These are phyloP conservation scores for Arbutus unedo DNA, from an alignment of 148 eudicot species.

Conservation along the genomic window DNA sequence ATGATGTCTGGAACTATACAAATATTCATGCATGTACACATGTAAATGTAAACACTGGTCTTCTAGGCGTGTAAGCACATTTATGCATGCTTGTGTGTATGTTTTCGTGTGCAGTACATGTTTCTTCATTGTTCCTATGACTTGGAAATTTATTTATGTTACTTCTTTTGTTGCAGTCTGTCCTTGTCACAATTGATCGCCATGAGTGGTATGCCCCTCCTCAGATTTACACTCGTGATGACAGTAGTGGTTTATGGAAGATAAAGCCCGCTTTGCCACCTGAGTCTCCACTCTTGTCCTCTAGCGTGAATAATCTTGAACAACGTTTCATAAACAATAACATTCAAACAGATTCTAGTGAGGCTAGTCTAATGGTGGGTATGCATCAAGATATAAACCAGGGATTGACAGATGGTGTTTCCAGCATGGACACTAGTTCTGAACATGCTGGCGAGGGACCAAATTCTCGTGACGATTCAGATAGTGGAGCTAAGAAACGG, in stretches of 20 bases:
- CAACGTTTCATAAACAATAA: conserved; percentile 27
- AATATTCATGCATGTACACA: not conserved
- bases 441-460: conserved; percentile 52
- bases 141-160: not conserved
- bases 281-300: conserved; percentile 51
- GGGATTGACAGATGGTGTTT: conserved; percentile 48
- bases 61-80: not conserved
- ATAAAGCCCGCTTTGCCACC: conserved; percentile 58
- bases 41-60: not conserved
- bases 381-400: conserved; percentile 38
- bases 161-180: conserved; percentile 54
- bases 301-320: conserved; percentile 26
- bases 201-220: conserved; percentile 98
- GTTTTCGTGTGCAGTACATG: not conserved
- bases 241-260: conserved; percentile 75
- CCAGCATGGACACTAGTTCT: conserved; percentile 57
- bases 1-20: not conserved
- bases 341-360: conserved; percentile 31
- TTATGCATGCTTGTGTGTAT: not conserved
- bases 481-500: conserved; percentile 62
- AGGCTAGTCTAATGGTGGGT: conserved; percentile 43
- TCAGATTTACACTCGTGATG: conserved; percentile 72
- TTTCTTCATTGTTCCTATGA: not conserved
- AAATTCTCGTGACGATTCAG: conserved; percentile 50
- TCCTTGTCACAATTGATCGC: conserved; percentile 89